A percentile compares a stretch with the other conserved stretches of the same genome.
Evolutionary conservation across 257 asterid genomes (phyloP).

Genomic region (Solanum medicagineum): DNA sequence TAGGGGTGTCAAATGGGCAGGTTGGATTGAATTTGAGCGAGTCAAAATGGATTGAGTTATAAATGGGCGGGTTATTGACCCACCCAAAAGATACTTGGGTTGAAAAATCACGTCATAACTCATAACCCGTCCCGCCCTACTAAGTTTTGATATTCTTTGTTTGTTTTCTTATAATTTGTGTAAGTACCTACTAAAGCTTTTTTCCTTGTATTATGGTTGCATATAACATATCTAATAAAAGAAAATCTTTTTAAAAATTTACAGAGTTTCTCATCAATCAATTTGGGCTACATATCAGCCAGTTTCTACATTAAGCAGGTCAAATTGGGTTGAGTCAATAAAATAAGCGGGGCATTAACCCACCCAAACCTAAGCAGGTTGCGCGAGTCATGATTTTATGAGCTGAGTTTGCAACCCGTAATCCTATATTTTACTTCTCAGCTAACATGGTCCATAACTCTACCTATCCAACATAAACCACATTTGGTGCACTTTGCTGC

Average conservation of each 20-base stretch:
- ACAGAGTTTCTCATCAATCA: neutral
- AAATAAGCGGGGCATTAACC: neutral
- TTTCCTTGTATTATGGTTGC: neutral
- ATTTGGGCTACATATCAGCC: neutral
- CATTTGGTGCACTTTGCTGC: neutral
- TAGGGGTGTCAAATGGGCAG: neutral
- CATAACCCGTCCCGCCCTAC: neutral
- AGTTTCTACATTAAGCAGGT: neutral
- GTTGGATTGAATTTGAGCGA: neutral
- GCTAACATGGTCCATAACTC: neutral
- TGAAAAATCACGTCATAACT: neutral
- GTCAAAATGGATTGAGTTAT: neutral
- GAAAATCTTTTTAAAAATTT: neutral
- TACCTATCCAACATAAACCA: neutral
- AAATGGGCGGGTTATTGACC: neutral
- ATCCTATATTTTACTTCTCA: neutral
- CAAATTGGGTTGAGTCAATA: neutral
- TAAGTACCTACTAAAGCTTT: neutral
- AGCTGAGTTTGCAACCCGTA: neutral
- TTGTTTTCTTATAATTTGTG: neutral
- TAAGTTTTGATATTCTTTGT: neutral
- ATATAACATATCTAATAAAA: neutral
- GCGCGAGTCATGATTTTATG: neutral
- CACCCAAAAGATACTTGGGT: neutral
- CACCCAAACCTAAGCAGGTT: neutral